Evolutionary conservation across 2,329 filamentous ascomycete genomes (phyloP).

Genomic region (Exutisphaerella laricina): DNA sequence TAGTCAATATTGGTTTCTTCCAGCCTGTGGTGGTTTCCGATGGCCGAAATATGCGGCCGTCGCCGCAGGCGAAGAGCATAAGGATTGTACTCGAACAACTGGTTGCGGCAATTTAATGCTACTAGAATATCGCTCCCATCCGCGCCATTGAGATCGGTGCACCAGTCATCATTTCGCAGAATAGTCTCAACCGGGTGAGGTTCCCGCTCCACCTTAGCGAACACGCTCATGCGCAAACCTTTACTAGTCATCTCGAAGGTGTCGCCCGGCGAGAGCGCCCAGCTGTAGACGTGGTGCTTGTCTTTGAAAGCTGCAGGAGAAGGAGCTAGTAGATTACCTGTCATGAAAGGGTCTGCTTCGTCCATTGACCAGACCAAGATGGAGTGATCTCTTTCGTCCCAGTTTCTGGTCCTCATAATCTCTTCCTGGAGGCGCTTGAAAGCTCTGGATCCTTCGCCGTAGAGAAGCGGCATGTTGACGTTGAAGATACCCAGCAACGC

Average conservation of each 20-base stretch:
- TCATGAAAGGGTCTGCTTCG: too few relatives aligned
- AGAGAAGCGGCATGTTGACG: constrained; percentile 18
- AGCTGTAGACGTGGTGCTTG: neutral
- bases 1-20: too few relatives aligned
- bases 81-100: too few relatives aligned
- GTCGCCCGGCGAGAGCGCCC: neutral
- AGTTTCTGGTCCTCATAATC: neutral
- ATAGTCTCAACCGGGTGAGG: too few relatives aligned
- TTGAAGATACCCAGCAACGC: constrained; percentile 18
- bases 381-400: neutral
- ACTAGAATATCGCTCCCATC: too few relatives aligned
- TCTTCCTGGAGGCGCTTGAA: constrained; percentile 1
- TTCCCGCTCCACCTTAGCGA: neutral
- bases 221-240: neutral
- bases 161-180: too few relatives aligned
- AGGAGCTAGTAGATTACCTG: neutral
- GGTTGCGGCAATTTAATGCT: too few relatives aligned
- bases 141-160: too few relatives aligned
- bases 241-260: neutral
- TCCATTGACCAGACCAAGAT: neutral
- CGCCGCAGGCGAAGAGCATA: too few relatives aligned
- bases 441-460: constrained; percentile 15
- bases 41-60: too few relatives aligned
- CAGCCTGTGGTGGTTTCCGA: too few relatives aligned
- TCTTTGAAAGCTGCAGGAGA: neutral